Evolutionary conservation across 1,284 basidiomycete genomes (phyloP), one percentile per base, ranked within the genome.

Genomic region (Volvariella surrecta): DNA sequence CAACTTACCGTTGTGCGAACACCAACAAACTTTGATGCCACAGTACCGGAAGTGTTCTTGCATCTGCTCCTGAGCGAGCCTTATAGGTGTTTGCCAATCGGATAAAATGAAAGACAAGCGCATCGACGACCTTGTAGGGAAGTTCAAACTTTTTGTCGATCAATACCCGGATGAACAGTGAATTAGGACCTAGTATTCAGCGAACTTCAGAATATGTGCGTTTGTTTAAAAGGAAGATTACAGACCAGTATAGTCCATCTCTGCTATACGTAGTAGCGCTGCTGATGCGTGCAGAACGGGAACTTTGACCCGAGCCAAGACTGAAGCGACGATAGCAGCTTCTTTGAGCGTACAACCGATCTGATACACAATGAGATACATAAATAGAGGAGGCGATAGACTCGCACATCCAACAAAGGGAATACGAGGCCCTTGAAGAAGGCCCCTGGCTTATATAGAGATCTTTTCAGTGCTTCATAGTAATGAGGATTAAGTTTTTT

Each of bases 381-480:
- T 40, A 17, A 17, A 38, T 3, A 38, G 22, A 42, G 32, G 40
- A 22, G n/a, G 16, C n/a, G 17, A 15, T n/a, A 15, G 35, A 63
- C 34, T 6, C 82, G 48, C 54, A 91, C 91, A 58, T 96, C 92
- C 51, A 95, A 79, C 55, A 99, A 72, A 1, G 96, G 96, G 63
- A 99, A 99, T 30, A 99, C 74, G 47, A 99, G 84, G 3, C 95
- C 96, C 64, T 99, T 99, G 75, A 99, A 99, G 61, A 98, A 98
- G 1, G 96, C 94, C 1, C 89, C 89, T 3, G 96, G 96, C 63
- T 99, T 99, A 65, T 95, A 99, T 47, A 99, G 65, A 8, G 90
- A 79, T 53, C 92, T 85, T 61, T 93, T 95, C 54, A 99, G 64
- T 18, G 86, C 83, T 58, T 95, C 90, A 57, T 96, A 99, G 50